Percentiles rank a stretch among this genome's conserved stretches.
Conservation (phyloP, 2,329 filamentous ascomycete species). For the Ceratocystis lukuohia region DNA sequence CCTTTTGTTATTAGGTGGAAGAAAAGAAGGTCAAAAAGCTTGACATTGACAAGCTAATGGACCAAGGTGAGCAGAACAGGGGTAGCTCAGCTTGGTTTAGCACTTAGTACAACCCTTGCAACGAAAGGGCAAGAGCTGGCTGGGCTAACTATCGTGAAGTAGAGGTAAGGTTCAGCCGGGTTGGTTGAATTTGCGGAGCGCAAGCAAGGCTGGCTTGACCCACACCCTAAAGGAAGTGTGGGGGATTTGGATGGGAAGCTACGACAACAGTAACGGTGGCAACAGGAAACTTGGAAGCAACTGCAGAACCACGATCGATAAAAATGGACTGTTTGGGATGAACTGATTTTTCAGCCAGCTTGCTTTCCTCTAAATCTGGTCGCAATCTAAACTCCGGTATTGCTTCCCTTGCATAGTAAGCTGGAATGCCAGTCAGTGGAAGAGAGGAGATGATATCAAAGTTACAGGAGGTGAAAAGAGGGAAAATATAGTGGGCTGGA, state of each 20-base stretch:
- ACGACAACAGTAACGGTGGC: not conserved
- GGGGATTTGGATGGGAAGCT: constrained; percentile 7
- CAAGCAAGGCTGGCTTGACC: not conserved
- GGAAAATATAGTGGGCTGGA: not conserved
- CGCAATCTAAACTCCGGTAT: not conserved
- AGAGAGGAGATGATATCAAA: no score
- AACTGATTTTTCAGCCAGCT: not conserved
- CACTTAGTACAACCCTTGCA: not conserved
- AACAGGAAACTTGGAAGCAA: not conserved
- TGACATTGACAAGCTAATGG: not conserved
- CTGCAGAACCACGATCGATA: not conserved
- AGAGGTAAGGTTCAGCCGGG: not conserved
- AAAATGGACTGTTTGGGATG: not conserved
- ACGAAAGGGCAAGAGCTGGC: not conserved
- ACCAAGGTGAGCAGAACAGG: not conserved
- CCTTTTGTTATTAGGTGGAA: not conserved
- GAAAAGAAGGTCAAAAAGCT: not conserved
- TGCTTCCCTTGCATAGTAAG: not conserved
- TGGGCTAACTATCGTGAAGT: not conserved
- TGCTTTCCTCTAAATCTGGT: not conserved
- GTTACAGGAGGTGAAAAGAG: no score
- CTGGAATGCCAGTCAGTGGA: not conserved
- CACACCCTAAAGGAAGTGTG: constrained; percentile 6
- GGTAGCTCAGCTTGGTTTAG: constrained; percentile 1
- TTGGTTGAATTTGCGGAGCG: not conserved